Base-by-base conservation (phyloP, 768 basidiomycete species). In the Serendipita sp. region DNA sequence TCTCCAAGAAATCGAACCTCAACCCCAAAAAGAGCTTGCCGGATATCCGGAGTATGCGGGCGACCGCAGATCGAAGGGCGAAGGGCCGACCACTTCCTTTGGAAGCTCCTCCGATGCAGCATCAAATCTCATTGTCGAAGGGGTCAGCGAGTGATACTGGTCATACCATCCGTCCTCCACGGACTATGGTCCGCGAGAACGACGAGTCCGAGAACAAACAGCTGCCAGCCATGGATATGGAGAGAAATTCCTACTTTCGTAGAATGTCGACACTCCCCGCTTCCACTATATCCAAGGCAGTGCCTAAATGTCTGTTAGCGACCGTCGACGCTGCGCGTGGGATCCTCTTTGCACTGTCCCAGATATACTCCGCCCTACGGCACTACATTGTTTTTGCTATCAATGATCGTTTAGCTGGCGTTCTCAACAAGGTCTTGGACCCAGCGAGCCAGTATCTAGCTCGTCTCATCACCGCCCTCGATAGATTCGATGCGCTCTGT, bases 171-270 rank as follows among this genome's bases (percentile, higher is more conserved):
- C 76, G 10, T 73, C 73, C 58, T 70, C 64, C 53, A 8, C 62
- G 70, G 63, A 72, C 73, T 45, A 38, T 51, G 68, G 67, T 65
- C 65, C 71, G 65, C 65, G 70, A 65, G 71, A 70, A 48, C 66
- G 69, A 37, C 71, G 68, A 30, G 63, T 67, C 16, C 73, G 72
- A 63, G 76, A 76, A 24, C 70, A 71, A 63, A 71, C 68, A 68
- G 63, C 74, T 67, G 34, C 71, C 70, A 71, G 46, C 84, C 3
- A 83, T 88, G 74, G 84, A 91, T 46, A 80, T 82, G 2, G 90
- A 94, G 70, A 83, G 89, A 28, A 88, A 92, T 70, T 89, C 91
- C 1, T 98, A 99, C 74, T 99, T 99, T 76, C 86, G 87, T 44
- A 85, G 93, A n/a, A 78, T 95, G 28, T 92, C 92, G 1, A 84